Evolutionary conservation across 345 rosid species (phyloP).

Genomic region (Chamaenerion angustifolium): DNA sequence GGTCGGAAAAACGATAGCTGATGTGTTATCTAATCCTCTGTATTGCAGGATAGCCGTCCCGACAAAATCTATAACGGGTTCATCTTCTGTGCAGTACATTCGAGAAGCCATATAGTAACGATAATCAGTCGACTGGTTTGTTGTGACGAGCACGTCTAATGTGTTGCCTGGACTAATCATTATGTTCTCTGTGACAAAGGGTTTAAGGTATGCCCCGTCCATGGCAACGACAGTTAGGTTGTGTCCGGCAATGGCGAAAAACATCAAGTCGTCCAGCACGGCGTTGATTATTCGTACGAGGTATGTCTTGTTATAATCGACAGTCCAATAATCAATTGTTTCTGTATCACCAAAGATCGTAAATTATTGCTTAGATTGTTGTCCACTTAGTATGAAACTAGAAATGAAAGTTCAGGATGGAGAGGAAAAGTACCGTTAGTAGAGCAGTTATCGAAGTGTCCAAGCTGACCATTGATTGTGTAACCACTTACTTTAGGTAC

Average conservation of each 20-base stretch:
- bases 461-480: constrained; percentile 25
- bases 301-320: constrained; percentile 17
- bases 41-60: constrained; percentile 11
- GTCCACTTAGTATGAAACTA: no score
- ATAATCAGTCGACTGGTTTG: constrained; percentile 10
- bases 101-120: constrained; percentile 15
- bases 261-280: constrained; percentile 13
- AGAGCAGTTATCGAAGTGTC: constrained; percentile 12
- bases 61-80: constrained; percentile 1
- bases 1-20: constrained; percentile 1
- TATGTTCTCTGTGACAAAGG: constrained; percentile 7
- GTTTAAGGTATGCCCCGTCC: constrained; percentile 24
- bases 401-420: no score
- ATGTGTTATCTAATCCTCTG: constrained; percentile 4
- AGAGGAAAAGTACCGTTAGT: constrained; percentile 1
- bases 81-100: background rate
- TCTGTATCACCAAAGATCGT: background rate
- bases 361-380: no score
- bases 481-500: constrained; percentile 12
- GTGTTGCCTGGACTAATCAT: constrained; percentile 19
- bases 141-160: constrained; percentile 15
- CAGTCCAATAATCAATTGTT: constrained; percentile 3
- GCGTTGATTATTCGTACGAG: constrained; percentile 25
- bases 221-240: constrained; percentile 19
- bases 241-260: constrained; percentile 22